Evolutionary conservation across 257 asterid genomes (phyloP).

Genomic region (Mentha longifolia): DNA sequence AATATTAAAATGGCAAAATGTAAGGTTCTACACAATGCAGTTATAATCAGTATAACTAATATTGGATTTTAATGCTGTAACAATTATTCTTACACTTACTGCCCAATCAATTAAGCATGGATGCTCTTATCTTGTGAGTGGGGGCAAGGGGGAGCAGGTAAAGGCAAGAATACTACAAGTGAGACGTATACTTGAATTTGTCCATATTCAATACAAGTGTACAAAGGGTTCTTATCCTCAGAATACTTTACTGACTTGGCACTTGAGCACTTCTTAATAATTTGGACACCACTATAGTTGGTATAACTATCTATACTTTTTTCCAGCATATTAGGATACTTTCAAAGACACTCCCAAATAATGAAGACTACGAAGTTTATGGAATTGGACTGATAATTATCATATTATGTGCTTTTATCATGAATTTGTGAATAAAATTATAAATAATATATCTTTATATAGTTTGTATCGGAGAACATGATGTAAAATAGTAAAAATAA

Average conservation of each 20-base stretch:
- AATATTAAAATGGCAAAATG: neutral
- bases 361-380: no score
- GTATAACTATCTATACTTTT: constrained; percentile 20
- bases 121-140: neutral
- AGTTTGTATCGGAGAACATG: no score
- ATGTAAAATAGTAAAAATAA: no score
- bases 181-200: constrained; percentile 25
- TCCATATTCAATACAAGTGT: constrained; percentile 23
- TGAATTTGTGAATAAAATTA: no score
- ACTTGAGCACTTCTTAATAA: constrained; percentile 24
- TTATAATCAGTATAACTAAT: neutral
- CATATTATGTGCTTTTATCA: no score
- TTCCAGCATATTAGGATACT: constrained; percentile 29
- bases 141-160: neutral
- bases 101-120: neutral
- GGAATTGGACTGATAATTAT: no score
- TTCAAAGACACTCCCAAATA: no score
- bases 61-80: neutral
- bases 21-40: neutral
- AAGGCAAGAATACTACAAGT: constrained; percentile 9
- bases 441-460: no score
- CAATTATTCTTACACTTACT: neutral
- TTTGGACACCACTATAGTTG: constrained; percentile 26
- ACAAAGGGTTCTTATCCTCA: constrained; percentile 38
- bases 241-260: constrained; percentile 28